Percentiles rank a stretch among this genome's conserved stretches.
Evolutionary conservation across 1,284 basidiomycete genomes (phyloP).

Genomic region (Marasmius sp.): DNA sequence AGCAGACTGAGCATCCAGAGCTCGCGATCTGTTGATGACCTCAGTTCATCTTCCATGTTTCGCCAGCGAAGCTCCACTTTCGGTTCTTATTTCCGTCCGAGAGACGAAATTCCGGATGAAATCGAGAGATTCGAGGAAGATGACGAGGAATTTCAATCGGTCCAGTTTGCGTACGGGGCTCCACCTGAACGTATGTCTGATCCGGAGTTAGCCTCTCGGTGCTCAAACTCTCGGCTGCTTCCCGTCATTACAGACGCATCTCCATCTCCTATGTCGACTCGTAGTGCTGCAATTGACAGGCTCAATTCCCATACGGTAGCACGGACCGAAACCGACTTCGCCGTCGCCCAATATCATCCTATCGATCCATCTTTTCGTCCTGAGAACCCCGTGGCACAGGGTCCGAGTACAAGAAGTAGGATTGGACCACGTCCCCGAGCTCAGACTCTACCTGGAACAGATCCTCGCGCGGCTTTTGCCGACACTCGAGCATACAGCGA

Average conservation of each 20-base stretch:
- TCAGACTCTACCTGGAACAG: not conserved
- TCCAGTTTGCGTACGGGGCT: not conserved
- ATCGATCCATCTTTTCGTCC: not conserved
- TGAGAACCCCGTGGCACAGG: too few species aligned
- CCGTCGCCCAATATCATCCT: constrained; percentile 3
- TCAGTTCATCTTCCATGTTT: not conserved
- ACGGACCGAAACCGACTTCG: not conserved
- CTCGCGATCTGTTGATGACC: not conserved
- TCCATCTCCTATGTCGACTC: not conserved
- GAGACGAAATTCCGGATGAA: constrained; percentile 16
- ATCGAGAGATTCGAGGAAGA: constrained; percentile 4
- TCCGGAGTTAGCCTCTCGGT: not conserved
- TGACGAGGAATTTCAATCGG: not conserved
- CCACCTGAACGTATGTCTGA: not conserved
- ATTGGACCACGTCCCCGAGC: not conserved
- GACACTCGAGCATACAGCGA: not conserved
- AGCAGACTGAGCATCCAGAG: not conserved
- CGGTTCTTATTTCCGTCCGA: constrained; percentile 17
- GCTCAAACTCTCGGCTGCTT: not conserved
- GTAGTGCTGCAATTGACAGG: too few species aligned
- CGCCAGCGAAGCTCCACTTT: constrained; percentile 6
- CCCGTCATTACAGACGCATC: not conserved
- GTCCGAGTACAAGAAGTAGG: not conserved
- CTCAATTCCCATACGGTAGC: not conserved
- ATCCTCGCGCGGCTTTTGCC: not conserved